phyloP scores from a whole-genome alignment of 2,329 filamentous ascomycete genomes.

The Raffaelea arxii region DNA sequence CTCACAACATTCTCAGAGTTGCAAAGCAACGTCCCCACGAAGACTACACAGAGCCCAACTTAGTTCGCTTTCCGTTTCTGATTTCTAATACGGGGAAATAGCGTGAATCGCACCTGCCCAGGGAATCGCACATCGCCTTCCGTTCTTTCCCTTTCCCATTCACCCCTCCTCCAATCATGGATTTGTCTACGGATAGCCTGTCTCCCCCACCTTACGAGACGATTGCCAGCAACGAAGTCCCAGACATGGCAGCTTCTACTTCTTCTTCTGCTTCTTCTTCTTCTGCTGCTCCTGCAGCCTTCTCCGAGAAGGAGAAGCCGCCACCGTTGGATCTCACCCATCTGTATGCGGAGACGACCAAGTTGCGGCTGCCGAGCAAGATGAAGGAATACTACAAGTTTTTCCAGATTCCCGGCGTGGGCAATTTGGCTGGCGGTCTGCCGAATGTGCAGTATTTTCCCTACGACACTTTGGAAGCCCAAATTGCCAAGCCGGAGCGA shows the following conservation, averaged over 20 bases:
- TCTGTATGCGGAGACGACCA: constrained; percentile 63
- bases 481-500: constrained; percentile 62
- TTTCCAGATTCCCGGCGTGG: constrained; percentile 56
- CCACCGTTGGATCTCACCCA: constrained; percentile 67
- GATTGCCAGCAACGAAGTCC: too few relatives aligned
- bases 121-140: too few relatives aligned
- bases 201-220: too few relatives aligned
- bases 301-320: constrained; percentile 23
- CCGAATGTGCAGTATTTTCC: constrained; percentile 78
- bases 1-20: too few relatives aligned
- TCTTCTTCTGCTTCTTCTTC: background rate
- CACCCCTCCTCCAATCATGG: too few relatives aligned
- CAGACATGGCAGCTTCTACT: too few relatives aligned
- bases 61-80: too few relatives aligned
- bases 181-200: background rate
- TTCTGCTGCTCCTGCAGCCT: background rate
- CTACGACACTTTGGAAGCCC: constrained; percentile 81
- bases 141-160: too few relatives aligned
- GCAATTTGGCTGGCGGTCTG: constrained; percentile 57
- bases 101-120: too few relatives aligned
- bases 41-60: too few relatives aligned
- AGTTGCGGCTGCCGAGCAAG: constrained; percentile 50
- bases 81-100: too few relatives aligned
- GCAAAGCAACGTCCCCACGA: too few relatives aligned
- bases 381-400: constrained; percentile 84